Evolutionary conservation across 2,329 filamentous ascomycete species (phyloP), one percentile per base, ranked within the genome.

Genomic region (Ceratocystiopsis minuta): DNA sequence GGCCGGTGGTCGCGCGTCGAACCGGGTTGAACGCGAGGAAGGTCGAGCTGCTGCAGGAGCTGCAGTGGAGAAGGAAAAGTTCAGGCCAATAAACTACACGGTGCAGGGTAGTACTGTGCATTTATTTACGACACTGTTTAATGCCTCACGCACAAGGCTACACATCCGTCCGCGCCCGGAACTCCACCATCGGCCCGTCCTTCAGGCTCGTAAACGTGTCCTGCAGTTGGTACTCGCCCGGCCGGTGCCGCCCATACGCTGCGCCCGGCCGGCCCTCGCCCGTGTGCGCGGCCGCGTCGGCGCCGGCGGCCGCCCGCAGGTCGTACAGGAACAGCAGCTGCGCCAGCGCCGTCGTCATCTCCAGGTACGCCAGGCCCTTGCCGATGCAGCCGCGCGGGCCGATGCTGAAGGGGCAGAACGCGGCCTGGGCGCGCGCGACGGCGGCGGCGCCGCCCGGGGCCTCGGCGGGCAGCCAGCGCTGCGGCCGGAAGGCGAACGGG

Each of bases 161-260:
- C 20, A 20, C 20, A n/a, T n/a, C n/a, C 20, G 7, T 10, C 24
- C 24, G 4, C 24, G 47, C 60, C 51, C 61, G 55, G 51, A 79
- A 78, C 60, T 82, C 72, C 43, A 84, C 62, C 60, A 80, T 65
- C 1, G 77, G 75, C 0, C 80, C 80, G 52, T 80, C 68, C 62
- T 84, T 86, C 51, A 70, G 63, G 51, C 77, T 80, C 31, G 80
- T 82, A 57, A 86, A 85, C 16, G 72, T 78, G 54, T 86, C 80
- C 40, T 68, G 60, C 43, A 84, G 60, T 62, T 83, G 79, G 56
- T 77, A 82, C 63, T 85, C 80, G 1, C 53, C 60, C 16, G 53
- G 54, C 38, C 68, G 63, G 43, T 75, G 65, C 37, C 75, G 62
- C 0, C 74, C 75, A 60, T 61, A 68, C 52, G 68, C 70, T 9